Percentiles rank a stretch among this genome's conserved stretches.
Conservation (phyloP, 2,329 filamentous ascomycete genomes). For the Alternaria hordeiaustralica region DNA sequence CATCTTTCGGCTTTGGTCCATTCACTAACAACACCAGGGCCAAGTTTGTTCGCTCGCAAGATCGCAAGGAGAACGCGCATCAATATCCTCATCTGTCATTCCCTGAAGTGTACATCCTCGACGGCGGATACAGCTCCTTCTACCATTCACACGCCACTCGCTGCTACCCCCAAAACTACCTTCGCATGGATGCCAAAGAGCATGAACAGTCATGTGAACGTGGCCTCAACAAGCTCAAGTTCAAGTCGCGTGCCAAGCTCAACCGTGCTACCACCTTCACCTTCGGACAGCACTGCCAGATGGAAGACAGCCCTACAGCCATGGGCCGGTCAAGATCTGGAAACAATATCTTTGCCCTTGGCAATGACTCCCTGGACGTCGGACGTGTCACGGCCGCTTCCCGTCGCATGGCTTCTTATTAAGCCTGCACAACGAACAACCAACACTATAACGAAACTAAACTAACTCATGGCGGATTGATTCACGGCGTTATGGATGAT, state of each 20-base stretch:
- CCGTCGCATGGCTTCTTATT: conserved; percentile 50
- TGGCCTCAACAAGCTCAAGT: conserved; percentile 88
- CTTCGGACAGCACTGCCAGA: conserved; percentile 76
- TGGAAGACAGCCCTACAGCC: conserved; percentile 68
- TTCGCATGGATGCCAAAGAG: conserved; percentile 93
- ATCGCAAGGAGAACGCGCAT: conserved; percentile 84
- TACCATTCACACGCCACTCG: conserved; percentile 78
- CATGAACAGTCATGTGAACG: conserved; percentile 93
- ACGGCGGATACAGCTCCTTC: conserved; percentile 95
- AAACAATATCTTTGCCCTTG: conserved; percentile 38
- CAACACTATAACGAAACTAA: conserved; percentile 42
- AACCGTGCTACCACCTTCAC: conserved; percentile 92
- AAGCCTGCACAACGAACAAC: conserved; percentile 28
- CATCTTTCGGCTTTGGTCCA: background rate
- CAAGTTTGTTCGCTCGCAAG: conserved; percentile 86
- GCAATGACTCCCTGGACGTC: conserved; percentile 38
- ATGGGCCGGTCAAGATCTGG: conserved; percentile 43
- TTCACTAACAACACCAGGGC: conserved; percentile 59
- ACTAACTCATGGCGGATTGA: conserved; percentile 44
- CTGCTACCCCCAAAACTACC: conserved; percentile 94
- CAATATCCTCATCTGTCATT: conserved; percentile 90
- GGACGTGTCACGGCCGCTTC: conserved; percentile 37
- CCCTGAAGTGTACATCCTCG: conserved; percentile 95
- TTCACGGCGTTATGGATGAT: conserved; percentile 46
- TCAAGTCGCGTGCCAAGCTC: conserved; percentile 76